Conservation (phyloP, 2,329 filamentous ascomycete genomes). For the Pestalotiopsis sp. region DNA sequence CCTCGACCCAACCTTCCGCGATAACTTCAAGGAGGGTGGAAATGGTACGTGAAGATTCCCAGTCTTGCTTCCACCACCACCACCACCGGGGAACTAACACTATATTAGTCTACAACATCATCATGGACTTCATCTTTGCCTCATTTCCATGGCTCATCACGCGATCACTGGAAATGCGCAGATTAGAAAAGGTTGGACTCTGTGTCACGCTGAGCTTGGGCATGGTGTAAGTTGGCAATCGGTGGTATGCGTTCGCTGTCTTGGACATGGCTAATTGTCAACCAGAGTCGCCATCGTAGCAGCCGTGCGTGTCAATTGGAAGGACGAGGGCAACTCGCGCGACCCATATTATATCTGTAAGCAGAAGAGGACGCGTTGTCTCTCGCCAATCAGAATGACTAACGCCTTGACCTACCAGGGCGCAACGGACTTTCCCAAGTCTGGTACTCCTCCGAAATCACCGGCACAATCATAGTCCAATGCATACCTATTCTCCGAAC, state of each 20-base stretch:
- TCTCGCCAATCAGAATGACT: background rate
- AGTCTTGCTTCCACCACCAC: background rate
- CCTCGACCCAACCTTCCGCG: constrained; percentile 13
- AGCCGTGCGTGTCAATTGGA: constrained; percentile 52
- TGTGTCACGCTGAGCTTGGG: constrained; percentile 54
- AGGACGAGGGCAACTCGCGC: constrained; percentile 47
- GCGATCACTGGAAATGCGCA: constrained; percentile 49
- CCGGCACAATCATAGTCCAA: constrained; percentile 58
- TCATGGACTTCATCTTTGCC: constrained; percentile 57
- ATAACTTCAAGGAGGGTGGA: constrained; percentile 15
- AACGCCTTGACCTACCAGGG: constrained; percentile 23
- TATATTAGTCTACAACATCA: constrained; percentile 51
- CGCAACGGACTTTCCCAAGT: constrained; percentile 48
- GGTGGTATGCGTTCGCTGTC: background rate
- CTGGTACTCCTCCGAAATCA: constrained; percentile 55
- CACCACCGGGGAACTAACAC: background rate
- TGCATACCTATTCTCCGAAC: constrained; percentile 55
- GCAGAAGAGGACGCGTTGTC: constrained; percentile 5
- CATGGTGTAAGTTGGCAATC: constrained; percentile 35
- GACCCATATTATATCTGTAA: constrained; percentile 51
- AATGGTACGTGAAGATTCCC: background rate
- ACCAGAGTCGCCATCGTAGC: constrained; percentile 40
- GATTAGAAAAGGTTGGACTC: constrained; percentile 51
- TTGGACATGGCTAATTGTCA: background rate
- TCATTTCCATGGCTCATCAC: constrained; percentile 53